These are phyloP conservation scores for Poronia punctata DNA, from an alignment of 495 filamentous ascomycete species.

Conservation along the genomic window DNA sequence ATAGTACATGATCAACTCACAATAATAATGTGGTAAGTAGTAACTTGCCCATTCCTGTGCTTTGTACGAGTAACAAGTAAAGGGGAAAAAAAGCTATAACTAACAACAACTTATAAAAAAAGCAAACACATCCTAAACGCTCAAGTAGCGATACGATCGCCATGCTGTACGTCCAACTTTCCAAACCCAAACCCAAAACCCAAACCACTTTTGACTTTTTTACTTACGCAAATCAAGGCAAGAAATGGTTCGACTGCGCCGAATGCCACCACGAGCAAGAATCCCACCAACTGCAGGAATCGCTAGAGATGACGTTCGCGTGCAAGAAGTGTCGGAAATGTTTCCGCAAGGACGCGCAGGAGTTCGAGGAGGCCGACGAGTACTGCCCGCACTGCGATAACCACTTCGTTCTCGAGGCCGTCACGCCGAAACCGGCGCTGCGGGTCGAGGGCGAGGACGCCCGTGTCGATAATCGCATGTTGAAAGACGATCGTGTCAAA, in stretches of 20 bases:
- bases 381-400: slow-evolving; percentile 99
- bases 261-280: slow-evolving; percentile 86
- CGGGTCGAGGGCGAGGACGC: slow-evolving; percentile 87
- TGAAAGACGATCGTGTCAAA: slow-evolving; percentile 83
- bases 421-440: slow-evolving; percentile 70
- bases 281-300: slow-evolving; percentile 65
- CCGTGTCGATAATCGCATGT: slow-evolving; percentile 76
- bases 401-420: slow-evolving; percentile 87
- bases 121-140: slow-evolving; percentile 97
- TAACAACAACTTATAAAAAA: slow-evolving; percentile 7
- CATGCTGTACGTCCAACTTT: slow-evolving; percentile 65
- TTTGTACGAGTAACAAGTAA: no score
- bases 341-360: slow-evolving; percentile 84
- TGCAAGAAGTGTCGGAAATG: slow-evolving; percentile 99
- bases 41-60: neutral
- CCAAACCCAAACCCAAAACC: neutral
- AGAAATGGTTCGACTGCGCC: slow-evolving; percentile 98
- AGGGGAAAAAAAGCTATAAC: slow-evolving; percentile 2
- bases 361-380: slow-evolving; percentile 97
- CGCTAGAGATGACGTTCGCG: slow-evolving; percentile 82
- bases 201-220: slow-evolving; percentile 1
- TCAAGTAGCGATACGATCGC: slow-evolving; percentile 89
- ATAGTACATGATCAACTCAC: no score
- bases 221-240: slow-evolving; percentile 43
- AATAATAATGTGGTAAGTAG: slow-evolving; percentile 20